Conservation (phyloP, 139 green algal species). For the Asterochloris erici region DNA sequence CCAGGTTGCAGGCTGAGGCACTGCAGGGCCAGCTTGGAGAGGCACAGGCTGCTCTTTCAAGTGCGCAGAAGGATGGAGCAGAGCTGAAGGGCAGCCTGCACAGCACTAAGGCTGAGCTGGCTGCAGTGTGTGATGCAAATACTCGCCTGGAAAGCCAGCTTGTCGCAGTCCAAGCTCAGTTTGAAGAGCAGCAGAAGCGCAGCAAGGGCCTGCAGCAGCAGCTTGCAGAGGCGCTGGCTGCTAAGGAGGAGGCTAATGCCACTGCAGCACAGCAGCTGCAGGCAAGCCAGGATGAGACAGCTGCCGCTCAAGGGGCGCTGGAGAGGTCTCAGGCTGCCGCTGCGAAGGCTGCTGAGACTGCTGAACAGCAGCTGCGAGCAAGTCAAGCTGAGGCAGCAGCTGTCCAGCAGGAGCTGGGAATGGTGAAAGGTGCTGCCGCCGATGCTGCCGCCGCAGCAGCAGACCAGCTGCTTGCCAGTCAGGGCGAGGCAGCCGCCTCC, state of each 20-base stretch:
- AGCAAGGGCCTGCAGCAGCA: too few species aligned
- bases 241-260: background rate
- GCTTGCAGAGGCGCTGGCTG: background rate
- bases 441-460: background rate
- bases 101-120: background rate
- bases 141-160: background rate
- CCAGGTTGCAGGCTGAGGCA: too few species aligned
- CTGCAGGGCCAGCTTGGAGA: too few species aligned
- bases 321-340: background rate
- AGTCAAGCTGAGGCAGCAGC: background rate
- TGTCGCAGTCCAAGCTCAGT: too few species aligned
- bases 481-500: constrained; percentile 3
- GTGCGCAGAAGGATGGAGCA: too few species aligned
- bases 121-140: background rate
- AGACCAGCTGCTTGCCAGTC: constrained; percentile 1
- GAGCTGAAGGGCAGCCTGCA: background rate
- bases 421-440: background rate
- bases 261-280: too few species aligned
- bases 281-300: background rate
- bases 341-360: background rate
- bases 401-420: background rate
- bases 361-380: background rate
- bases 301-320: background rate
- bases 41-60: too few species aligned
- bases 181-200: too few species aligned